Evolutionary conservation across 2,329 filamentous ascomycete genomes (phyloP).

Genomic region (Colletotrichum sp.): DNA sequence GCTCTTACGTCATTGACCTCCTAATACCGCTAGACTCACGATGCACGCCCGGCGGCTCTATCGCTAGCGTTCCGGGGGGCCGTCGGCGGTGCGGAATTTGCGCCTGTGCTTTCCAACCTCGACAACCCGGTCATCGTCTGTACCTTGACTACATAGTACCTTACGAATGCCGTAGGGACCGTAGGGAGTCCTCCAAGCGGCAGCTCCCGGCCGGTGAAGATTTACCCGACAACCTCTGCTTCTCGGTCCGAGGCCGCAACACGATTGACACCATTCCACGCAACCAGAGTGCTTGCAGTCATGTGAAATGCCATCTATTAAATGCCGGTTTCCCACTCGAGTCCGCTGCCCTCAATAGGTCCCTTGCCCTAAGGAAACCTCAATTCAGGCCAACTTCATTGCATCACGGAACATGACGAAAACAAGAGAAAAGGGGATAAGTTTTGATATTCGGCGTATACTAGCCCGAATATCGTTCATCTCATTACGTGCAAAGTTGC

Average conservation of each 20-base stretch:
- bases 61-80: conserved; percentile 12
- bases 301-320: background rate
- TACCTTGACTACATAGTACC: background rate
- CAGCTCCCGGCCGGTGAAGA: background rate
- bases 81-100: background rate
- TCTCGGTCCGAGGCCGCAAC: background rate
- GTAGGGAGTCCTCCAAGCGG: background rate
- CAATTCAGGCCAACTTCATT: background rate
- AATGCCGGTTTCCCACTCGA: background rate
- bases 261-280: background rate
- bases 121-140: background rate
- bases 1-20: conserved; percentile 12
- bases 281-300: background rate
- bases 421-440: background rate
- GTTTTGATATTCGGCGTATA: background rate
- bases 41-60: conserved; percentile 16
- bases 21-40: conserved; percentile 7
- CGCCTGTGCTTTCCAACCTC: background rate
- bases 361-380: background rate
- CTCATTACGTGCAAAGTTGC: background rate
- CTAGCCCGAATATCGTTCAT: background rate
- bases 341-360: background rate
- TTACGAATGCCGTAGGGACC: background rate
- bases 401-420: background rate
- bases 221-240: background rate